A percentile compares a stretch with the other conserved stretches of the same genome.
phyloP scores from a whole-genome alignment of 2,329 filamentous ascomycete genomes.

The Coniochaeta ligniaria region DNA sequence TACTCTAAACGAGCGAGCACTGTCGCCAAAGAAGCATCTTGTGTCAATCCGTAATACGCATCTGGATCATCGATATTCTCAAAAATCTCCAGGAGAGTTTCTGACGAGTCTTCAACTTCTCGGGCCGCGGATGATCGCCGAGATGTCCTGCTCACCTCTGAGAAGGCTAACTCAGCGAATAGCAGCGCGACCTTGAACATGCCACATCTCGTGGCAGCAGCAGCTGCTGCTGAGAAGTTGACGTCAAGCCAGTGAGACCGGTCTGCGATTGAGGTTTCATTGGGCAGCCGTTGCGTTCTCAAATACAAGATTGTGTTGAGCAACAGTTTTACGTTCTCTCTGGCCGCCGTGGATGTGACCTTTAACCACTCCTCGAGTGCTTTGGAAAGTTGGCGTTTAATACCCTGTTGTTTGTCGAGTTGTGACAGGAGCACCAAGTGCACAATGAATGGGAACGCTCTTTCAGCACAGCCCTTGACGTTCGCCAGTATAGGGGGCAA shows the following conservation, averaged over 20 bases:
- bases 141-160: slow-evolving; percentile 48
- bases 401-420: slow-evolving; percentile 49
- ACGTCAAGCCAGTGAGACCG: slow-evolving; percentile 80
- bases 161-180: slow-evolving; percentile 67
- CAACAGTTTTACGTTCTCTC: slow-evolving; percentile 62
- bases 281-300: slow-evolving; percentile 68
- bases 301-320: slow-evolving; percentile 81
- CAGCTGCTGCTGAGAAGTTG: slow-evolving; percentile 62
- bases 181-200: slow-evolving; percentile 85
- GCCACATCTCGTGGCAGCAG: slow-evolving; percentile 67
- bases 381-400: slow-evolving; percentile 58
- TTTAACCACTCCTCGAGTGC: slow-evolving; percentile 59
- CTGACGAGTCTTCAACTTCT: slow-evolving; percentile 45
- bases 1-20: slow-evolving; percentile 81
- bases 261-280: slow-evolving; percentile 72
- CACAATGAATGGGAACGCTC: slow-evolving; percentile 74
- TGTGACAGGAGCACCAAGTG: slow-evolving; percentile 73
- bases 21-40: slow-evolving; percentile 67
- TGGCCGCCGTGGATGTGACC: slow-evolving; percentile 33
- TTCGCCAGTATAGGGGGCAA: slow-evolving; percentile 58
- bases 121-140: slow-evolving; percentile 58
- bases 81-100: slow-evolving; percentile 75
- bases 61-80: slow-evolving; percentile 93
- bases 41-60: slow-evolving; percentile 85
- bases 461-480: slow-evolving; percentile 63